These are phyloP conservation scores for Saturnispora diversa DNA, from an alignment of 805 yeast genomes.

Conservation along the genomic window DNA sequence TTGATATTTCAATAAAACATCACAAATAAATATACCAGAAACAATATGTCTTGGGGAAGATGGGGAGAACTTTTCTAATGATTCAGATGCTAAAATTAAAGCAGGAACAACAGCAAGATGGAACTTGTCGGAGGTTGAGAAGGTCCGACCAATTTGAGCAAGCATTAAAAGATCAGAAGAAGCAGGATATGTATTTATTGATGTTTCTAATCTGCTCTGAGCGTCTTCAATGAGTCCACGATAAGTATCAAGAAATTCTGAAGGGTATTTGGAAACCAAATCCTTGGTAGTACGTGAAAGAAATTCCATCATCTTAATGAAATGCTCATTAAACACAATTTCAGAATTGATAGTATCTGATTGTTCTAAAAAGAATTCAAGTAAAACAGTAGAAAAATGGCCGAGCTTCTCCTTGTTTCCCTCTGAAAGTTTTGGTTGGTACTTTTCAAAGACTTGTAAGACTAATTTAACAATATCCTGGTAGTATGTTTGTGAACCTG, in stretches of 20 bases:
- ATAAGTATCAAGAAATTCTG: constrained; percentile 51
- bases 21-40: constrained; percentile 60
- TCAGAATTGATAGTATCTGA: constrained; percentile 30
- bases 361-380: constrained; percentile 52
- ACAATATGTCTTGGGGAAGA: constrained; percentile 30
- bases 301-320: constrained; percentile 28
- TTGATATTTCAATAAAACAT: constrained; percentile 63
- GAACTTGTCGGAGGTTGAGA: constrained; percentile 92
- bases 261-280: constrained; percentile 59
- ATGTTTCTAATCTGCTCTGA: constrained; percentile 41
- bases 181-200: constrained; percentile 27
- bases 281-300: constrained; percentile 42
- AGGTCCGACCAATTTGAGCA: constrained; percentile 63
- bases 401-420: constrained; percentile 77
- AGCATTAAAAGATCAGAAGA: constrained; percentile 59
- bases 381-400: constrained; percentile 50
- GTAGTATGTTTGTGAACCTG: constrained; percentile 25
- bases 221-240: constrained; percentile 49
- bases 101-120: constrained; percentile 88
- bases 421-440: constrained; percentile 69
- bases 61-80: constrained; percentile 41
- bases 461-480: constrained; percentile 41
- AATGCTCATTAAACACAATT: constrained; percentile 20
- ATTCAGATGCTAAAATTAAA: constrained; percentile 61
- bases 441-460: constrained; percentile 46